Evolutionary conservation across 2,329 filamentous ascomycete genomes (phyloP), one percentile per base, ranked within the genome.

Genomic region (Pseudogymnoascus sp.): DNA sequence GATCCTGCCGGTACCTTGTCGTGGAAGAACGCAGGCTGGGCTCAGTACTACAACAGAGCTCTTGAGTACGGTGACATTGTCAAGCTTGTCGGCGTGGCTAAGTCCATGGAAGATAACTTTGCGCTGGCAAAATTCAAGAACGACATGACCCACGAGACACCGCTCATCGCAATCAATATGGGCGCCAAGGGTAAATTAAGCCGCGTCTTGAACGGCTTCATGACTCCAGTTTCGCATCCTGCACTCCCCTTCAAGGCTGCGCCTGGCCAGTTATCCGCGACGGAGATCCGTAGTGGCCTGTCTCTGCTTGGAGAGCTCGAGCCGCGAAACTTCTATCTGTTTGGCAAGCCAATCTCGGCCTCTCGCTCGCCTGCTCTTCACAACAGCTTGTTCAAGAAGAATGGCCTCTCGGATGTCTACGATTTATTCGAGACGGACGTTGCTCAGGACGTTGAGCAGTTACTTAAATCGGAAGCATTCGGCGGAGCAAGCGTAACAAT

Each of bases 121-220:
- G 85, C 88, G 40, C 81, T 97, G 31, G 84, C 85, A 40, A 84
- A 83, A 58, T 99, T 99, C 82, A 92, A 90, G 77, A 76, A 81
- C 21, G 87, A 84, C 77, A 92, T 92, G 75, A 79, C 84, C 37
- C 88, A 95, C 70, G 81, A 88, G 60, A 85, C 86, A n/a, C 93
- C 92, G 0, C 77, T 99, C 61, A 97, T 99, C 68, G 91, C 89
- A 1, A 88, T 99, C 72, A 99, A 99, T 75, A 97, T 99, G 93
- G 92, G 93, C 31, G 79, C 84, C 57, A 79, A 84, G 26, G 94
- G 94, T 58, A 94, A 96, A 76, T 81, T 97, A 41, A 96, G 91
- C 70, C 87, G 94, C 35, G 87, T 99, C 47, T 78, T 95, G 63
- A 99, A 99, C 74, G 81, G 83, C 31, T 97, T 97, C 78, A 85